These are phyloP conservation scores for Striga hermonthica DNA, from an alignment of 305 asterid genomes.

Conservation along the genomic window DNA sequence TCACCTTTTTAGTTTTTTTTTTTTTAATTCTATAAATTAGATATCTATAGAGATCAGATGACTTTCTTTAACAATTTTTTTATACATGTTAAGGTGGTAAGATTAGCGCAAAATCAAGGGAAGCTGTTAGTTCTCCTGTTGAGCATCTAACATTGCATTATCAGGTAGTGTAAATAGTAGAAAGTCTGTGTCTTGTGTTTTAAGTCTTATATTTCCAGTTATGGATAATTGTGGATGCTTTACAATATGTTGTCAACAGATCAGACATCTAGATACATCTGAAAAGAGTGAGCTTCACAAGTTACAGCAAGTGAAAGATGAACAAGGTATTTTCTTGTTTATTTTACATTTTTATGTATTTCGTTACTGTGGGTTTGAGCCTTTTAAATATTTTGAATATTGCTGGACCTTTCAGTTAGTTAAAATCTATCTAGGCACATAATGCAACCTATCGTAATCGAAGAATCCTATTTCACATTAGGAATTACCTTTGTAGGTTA, in stretches of 20 bases:
- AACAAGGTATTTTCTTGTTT: slow-evolving; percentile 55
- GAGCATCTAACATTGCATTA: slow-evolving; percentile 97
- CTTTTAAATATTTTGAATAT: neutral
- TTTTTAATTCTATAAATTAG: neutral
- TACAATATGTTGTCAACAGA: slow-evolving; percentile 41
- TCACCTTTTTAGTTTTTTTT: no score
- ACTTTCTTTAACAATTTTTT: slow-evolving; percentile 3
- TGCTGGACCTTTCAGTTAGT: slow-evolving; percentile 12
- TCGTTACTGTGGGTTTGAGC: neutral
- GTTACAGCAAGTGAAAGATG: slow-evolving; percentile 93
- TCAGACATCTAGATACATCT: slow-evolving; percentile 94
- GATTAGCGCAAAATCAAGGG: slow-evolving; percentile 98
- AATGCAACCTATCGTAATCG: no score
- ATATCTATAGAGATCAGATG: neutral
- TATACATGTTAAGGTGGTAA: slow-evolving; percentile 61
- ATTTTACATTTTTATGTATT: slow-evolving; percentile 12
- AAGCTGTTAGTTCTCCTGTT: slow-evolving; percentile 98
- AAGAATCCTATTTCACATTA: no score
- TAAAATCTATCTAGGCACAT: no score
- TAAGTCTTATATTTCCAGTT: neutral
- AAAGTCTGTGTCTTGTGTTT: slow-evolving; percentile 7
- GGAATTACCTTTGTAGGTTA: no score
- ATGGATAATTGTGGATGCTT: slow-evolving; percentile 11
- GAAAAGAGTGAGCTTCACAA: slow-evolving; percentile 98
- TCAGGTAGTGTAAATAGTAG: slow-evolving; percentile 53